Base-by-base conservation (phyloP, 73 alveolate genomes). In the Blepharisma japonicum region DNA sequence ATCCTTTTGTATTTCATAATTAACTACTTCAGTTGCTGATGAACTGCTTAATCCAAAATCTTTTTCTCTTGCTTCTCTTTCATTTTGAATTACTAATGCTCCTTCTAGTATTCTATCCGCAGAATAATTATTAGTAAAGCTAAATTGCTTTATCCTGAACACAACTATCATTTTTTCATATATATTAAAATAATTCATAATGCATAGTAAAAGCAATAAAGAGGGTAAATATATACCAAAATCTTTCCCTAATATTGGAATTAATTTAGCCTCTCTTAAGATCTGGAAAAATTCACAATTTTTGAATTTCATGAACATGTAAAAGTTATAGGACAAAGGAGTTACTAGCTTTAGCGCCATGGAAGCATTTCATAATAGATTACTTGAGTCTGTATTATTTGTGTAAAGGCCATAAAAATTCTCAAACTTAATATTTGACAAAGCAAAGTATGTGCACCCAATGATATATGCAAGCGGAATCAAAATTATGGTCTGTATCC, bases 311-410 rank as follows among this genome's bases (percentile, higher is more conserved):
- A 70, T 38, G 5, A 70, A 70, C 21, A 70, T 7, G 39, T 14
- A 25, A 70, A 70, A 70, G 61, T 70, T 70, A 45, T 38, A 45
- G 27, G 55, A 39, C 11, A 70, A 45, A 47, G 80, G 80, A 18
- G 80, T 54, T 11, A 54, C 9, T 7, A 70, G 80, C 5, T 54
- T 70, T 39, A 54, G 32, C 18, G 5, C 4, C 14, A 39, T 14
- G 27, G 46, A 45, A 70, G 80, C 80, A 45, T 21, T 70, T 21
- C 56, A 70, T 14, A 47, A 1, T 0, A 70, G 80, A 45, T 47
- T 70, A 45, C 56, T 45, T 1, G 80, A 6, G 80, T 70, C 80
- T 39, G 80, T 70, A 45, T 70, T 48, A 70, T 70, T 39, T 45
- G 77, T 4, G 27, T 70, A 70, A 70, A 70, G 80, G 11, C 80